Evolutionary conservation across 75 land plant species (phyloP).

Genomic region (Gnetum montanum): DNA sequence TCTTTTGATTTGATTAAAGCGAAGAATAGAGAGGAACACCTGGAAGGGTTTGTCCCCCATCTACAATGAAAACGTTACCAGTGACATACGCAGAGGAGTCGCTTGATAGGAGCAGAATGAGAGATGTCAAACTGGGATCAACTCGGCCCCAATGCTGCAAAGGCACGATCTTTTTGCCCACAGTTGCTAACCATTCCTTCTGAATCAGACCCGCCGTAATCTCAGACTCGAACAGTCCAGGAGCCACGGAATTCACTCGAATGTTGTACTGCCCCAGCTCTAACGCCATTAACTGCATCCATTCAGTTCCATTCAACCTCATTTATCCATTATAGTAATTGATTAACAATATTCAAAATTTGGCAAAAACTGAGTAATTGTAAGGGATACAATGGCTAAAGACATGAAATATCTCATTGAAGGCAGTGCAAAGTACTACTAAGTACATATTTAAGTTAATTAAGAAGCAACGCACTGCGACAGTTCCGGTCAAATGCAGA

Average conservation of each 20-base stretch:
- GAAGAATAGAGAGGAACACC: constrained; percentile 63
- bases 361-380: no score
- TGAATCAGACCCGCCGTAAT: constrained; percentile 46
- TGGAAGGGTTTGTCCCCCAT: constrained; percentile 56
- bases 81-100: constrained; percentile 58
- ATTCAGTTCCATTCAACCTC: no score
- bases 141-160: constrained; percentile 28
- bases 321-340: no score
- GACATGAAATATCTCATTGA: no score
- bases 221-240: constrained; percentile 70
- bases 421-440: no score
- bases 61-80: constrained; percentile 61
- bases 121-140: constrained; percentile 64
- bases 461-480: background rate
- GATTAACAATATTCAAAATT: no score
- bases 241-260: constrained; percentile 58
- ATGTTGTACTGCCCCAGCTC: constrained; percentile 62
- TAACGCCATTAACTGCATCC: constrained; percentile 57
- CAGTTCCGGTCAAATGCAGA: no score
- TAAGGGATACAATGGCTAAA: no score
- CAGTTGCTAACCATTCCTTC: constrained; percentile 45
- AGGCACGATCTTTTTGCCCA: constrained; percentile 41
- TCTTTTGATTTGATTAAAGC: no score
- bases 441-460: no score
- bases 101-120: constrained; percentile 41